Evolutionary conservation across 2,329 filamentous ascomycete genomes (phyloP).

Genomic region (Verticillium zaregamsianum): DNA sequence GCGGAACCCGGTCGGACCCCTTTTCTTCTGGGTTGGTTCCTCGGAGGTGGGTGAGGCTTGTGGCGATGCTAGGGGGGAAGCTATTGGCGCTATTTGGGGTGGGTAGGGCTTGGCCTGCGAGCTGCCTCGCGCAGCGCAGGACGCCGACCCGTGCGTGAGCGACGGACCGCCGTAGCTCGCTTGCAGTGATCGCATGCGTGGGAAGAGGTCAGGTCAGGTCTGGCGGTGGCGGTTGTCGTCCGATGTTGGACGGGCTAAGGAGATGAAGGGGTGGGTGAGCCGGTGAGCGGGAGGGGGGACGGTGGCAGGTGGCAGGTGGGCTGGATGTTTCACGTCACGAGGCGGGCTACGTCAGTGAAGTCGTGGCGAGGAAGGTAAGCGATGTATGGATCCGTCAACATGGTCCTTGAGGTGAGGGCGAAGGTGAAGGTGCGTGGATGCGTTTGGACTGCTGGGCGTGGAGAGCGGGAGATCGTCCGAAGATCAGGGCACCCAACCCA

Average conservation of each 20-base stretch:
- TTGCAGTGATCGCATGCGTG: neutral
- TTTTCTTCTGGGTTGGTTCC: neutral
- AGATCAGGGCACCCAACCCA: neutral
- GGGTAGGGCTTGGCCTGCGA: neutral
- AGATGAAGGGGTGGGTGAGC: neutral
- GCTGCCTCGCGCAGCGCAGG: neutral
- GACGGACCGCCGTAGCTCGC: neutral
- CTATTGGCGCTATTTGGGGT: neutral
- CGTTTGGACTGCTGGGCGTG: neutral
- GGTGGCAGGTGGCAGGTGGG: neutral
- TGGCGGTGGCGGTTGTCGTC: neutral
- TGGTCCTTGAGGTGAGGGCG: neutral
- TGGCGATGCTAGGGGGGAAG: neutral
- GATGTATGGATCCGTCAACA: neutral
- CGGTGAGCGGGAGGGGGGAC: neutral
- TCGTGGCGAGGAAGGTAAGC: neutral
- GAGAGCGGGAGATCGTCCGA: neutral
- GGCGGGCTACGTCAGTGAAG: neutral
- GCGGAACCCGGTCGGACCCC: neutral
- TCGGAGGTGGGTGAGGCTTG: neutral
- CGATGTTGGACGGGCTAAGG: neutral
- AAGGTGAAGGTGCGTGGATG: neutral
- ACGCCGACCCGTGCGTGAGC: too few relatives aligned
- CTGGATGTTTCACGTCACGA: neutral
- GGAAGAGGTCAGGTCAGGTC: neutral